Evolutionary conservation across 2,329 filamentous ascomycete genomes (phyloP).

Genomic region (Aureobasidium lini): DNA sequence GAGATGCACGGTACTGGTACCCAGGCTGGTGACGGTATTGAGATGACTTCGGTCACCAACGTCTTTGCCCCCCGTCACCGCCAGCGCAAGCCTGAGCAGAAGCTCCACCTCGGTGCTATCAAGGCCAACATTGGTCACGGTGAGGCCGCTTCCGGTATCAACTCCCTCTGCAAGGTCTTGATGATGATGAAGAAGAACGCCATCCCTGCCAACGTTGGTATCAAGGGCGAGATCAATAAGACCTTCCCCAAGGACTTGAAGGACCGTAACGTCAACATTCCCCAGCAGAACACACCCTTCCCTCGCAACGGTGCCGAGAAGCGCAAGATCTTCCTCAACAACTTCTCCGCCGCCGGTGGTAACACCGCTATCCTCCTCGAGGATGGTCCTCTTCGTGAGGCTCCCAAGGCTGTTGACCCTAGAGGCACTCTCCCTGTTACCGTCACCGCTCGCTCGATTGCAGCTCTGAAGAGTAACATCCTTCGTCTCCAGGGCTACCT

Average conservation of each 20-base stretch:
- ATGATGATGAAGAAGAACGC: slow-evolving; percentile 48
- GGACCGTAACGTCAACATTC: slow-evolving; percentile 47
- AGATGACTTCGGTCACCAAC: slow-evolving; percentile 69
- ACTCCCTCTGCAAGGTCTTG: slow-evolving; percentile 46
- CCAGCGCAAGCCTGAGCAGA: slow-evolving; percentile 42
- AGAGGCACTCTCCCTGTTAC: slow-evolving; percentile 41
- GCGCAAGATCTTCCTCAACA: slow-evolving; percentile 46
- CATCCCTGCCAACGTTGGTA: slow-evolving; percentile 48
- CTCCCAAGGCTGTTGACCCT: slow-evolving; percentile 36
- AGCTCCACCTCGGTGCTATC: slow-evolving; percentile 47
- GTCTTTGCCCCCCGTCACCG: slow-evolving; percentile 51
- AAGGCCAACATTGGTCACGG: slow-evolving; percentile 50
- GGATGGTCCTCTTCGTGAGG: slow-evolving; percentile 39
- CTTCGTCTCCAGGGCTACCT: slow-evolving; percentile 40
- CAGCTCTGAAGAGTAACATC: slow-evolving; percentile 46
- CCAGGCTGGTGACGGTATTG: slow-evolving; percentile 73
- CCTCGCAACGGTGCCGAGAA: slow-evolving; percentile 41
- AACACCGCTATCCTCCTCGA: slow-evolving; percentile 48
- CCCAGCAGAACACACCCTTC: slow-evolving; percentile 37
- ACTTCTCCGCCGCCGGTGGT: slow-evolving; percentile 47
- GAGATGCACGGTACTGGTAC: slow-evolving; percentile 90
- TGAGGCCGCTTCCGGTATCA: slow-evolving; percentile 48
- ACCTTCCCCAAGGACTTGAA: slow-evolving; percentile 46
- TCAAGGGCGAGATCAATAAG: slow-evolving; percentile 50
- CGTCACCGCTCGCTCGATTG: slow-evolving; percentile 44